Percentiles rank a stretch among this genome's conserved stretches.
Conservation (phyloP, 768 basidiomycete species). For the Megacollybia marginata region DNA sequence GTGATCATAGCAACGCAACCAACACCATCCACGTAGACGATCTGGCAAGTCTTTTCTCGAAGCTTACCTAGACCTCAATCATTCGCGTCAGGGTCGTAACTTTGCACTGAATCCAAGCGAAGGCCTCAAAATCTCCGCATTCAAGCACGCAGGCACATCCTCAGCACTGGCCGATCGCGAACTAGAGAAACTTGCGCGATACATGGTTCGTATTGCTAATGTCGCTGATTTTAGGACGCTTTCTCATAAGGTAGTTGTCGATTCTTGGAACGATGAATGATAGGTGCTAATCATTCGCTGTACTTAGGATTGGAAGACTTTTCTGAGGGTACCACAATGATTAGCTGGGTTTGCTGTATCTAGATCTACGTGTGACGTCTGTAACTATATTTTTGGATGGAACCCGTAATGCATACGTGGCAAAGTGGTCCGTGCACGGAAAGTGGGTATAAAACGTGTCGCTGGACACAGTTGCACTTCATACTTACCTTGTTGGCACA, state of each 20-base stretch:
- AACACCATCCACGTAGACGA: conserved; percentile 91
- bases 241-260: conserved; percentile 55
- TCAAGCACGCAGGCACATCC: conserved; percentile 67
- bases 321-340: conserved; percentile 28
- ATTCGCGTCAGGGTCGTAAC: conserved; percentile 53
- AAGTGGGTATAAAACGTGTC: too few species aligned
- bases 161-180: conserved; percentile 63
- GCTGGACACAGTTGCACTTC: too few species aligned
- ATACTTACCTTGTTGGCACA: too few species aligned
- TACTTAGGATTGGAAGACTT: conserved; percentile 43
- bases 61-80: neutral
- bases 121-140: conserved; percentile 79
- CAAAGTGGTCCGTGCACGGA: too few species aligned
- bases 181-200: conserved; percentile 54
- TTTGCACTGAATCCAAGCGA: conserved; percentile 83
- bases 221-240: conserved; percentile 56
- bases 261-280: neutral
- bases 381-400: too few species aligned
- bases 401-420: too few species aligned
- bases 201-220: conserved; percentile 57
- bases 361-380: too few species aligned
- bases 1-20: conserved; percentile 37
- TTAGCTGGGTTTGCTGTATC: too few species aligned
- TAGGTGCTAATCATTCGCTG: neutral
- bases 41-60: conserved; percentile 38